phyloP scores from a whole-genome alignment of 306 rosid species.

The Begonia loranthoides region DNA sequence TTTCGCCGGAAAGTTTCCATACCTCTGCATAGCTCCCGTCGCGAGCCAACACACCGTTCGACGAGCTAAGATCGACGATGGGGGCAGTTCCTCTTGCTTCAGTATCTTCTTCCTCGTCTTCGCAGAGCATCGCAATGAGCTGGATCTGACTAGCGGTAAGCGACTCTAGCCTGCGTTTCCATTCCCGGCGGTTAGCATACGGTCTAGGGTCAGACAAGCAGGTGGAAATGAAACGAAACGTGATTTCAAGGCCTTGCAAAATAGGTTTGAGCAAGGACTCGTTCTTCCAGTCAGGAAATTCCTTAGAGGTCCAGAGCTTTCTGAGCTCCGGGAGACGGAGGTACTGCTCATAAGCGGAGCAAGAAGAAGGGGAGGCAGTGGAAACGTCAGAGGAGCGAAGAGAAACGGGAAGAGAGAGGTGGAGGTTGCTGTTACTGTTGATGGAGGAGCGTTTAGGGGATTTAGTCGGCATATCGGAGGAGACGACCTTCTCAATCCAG shows the following conservation, averaged over 20 bases:
- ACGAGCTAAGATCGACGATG: constrained; percentile 22
- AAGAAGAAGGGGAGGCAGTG: constrained; percentile 33
- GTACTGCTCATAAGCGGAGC: constrained; percentile 57
- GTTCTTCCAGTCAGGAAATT: constrained; percentile 55
- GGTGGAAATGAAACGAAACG: constrained; percentile 61
- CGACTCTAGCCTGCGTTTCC: constrained; percentile 52
- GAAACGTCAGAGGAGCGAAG: constrained; percentile 32
- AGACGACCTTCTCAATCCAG: constrained; percentile 53
- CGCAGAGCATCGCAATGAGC: constrained; percentile 43
- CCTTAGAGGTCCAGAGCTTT: constrained; percentile 37
- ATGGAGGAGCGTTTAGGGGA: constrained; percentile 34
- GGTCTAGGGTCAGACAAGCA: constrained; percentile 58
- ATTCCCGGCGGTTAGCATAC: constrained; percentile 54
- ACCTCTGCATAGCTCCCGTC: constrained; percentile 42
- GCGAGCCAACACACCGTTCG: constrained; percentile 25
- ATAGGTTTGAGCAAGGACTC: constrained; percentile 66
- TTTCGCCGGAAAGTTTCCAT: constrained; percentile 27
- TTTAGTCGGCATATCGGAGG: constrained; percentile 35
- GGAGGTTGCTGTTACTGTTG: constrained; percentile 15
- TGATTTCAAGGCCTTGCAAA: constrained; percentile 58
- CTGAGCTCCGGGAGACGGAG: constrained; percentile 59
- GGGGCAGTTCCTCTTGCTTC: constrained; percentile 47
- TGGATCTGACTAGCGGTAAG: constrained; percentile 42
- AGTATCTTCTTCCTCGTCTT: constrained; percentile 44
- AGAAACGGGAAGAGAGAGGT: constrained; percentile 22